phyloP scores from a whole-genome alignment of 148 eudicot species.

The Chenopodium suecicum region DNA sequence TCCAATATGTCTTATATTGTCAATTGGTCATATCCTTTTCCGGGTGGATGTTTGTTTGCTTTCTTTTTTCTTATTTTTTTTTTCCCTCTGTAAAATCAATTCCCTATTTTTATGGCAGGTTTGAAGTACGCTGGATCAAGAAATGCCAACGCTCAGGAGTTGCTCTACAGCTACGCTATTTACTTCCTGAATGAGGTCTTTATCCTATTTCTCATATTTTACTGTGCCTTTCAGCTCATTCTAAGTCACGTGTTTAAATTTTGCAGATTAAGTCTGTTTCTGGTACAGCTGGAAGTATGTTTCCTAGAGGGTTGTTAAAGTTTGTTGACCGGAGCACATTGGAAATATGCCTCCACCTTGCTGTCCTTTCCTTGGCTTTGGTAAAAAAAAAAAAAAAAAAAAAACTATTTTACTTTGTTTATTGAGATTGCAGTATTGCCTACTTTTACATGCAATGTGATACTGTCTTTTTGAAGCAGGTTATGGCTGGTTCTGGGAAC shows the following conservation, averaged over 20 bases:
- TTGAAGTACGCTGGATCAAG: constrained; percentile 92
- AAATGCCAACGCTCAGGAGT: constrained; percentile 75
- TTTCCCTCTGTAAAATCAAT: too few relatives aligned
- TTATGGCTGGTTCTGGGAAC: constrained; percentile 99
- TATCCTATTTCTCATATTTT: constrained; percentile 21
- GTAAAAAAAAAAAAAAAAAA: constrained; percentile 42
- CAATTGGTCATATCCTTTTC: background rate
- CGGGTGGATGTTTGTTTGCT: background rate
- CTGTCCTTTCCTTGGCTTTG: constrained; percentile 82
- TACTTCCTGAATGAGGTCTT: constrained; percentile 87
- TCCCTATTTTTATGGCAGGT: constrained; percentile 44
- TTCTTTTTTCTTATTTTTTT: background rate
- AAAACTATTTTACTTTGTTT: background rate
- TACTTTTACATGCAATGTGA: constrained; percentile 21
- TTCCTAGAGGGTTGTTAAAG: constrained; percentile 67
- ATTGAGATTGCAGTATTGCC: background rate
- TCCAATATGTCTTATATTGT: background rate
- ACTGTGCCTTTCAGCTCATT: constrained; percentile 15
- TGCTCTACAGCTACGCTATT: constrained; percentile 71
- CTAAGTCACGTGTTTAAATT: constrained; percentile 10
- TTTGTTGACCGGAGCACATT: constrained; percentile 90
- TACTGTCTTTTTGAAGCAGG: constrained; percentile 51
- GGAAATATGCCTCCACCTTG: constrained; percentile 93
- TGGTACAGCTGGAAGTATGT: constrained; percentile 41
- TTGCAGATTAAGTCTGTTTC: constrained; percentile 85